Conservation (phyloP, 371 early-diverging fungal species). For the Mucor circinelloides region DNA sequence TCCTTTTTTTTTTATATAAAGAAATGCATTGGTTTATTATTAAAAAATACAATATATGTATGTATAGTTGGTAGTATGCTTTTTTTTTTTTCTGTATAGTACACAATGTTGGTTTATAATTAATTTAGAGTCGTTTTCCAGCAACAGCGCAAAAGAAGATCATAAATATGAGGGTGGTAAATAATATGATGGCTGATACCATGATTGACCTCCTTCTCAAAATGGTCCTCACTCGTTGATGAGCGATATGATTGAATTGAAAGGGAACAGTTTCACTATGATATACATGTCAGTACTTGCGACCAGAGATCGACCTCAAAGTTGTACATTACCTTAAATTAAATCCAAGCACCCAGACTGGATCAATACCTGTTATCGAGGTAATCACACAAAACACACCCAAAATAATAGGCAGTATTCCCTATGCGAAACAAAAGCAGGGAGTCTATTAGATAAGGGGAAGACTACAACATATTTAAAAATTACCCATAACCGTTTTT, state of each 20-base stretch:
- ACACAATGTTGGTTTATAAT: slow-evolving; percentile 1
- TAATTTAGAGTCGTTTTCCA: slow-evolving; percentile 37
- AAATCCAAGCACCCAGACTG: slow-evolving; percentile 45
- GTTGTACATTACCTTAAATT: slow-evolving; percentile 36
- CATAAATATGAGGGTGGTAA: slow-evolving; percentile 25
- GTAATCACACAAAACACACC: slow-evolving; percentile 41
- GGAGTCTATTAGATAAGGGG: neutral
- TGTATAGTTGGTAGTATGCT: neutral
- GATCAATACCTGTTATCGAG: slow-evolving; percentile 47
- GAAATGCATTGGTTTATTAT: slow-evolving; percentile 1
- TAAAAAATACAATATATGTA: neutral
- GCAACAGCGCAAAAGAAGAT: slow-evolving; percentile 37
- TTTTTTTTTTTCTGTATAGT: neutral
- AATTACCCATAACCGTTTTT: slow-evolving; percentile 59
- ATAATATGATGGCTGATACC: slow-evolving; percentile 14
- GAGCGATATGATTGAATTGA: slow-evolving; percentile 40
- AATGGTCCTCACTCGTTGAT: slow-evolving; percentile 31
- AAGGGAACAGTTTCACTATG: slow-evolving; percentile 48
- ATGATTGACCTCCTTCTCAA: slow-evolving; percentile 26
- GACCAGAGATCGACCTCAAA: neutral
- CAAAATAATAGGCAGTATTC: slow-evolving; percentile 39
- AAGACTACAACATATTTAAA: neutral
- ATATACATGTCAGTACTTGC: neutral
- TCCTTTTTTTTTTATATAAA: neutral
- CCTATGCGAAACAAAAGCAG: slow-evolving; percentile 25